Conservation (phyloP, 495 filamentous ascomycete species). For the Oidiodendron maius region DNA sequence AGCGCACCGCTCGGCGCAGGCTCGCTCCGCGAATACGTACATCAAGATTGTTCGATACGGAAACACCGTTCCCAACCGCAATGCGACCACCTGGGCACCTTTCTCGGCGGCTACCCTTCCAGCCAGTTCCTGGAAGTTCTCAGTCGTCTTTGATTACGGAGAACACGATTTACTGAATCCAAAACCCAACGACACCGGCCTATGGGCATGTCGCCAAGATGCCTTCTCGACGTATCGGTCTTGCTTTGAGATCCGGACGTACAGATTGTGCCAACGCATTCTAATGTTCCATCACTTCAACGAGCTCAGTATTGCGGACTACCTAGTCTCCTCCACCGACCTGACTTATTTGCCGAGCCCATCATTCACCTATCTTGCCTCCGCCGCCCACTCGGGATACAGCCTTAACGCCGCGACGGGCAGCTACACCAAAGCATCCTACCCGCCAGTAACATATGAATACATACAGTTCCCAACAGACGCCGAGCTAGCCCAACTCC, state of each 20-base stretch:
- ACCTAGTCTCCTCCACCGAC: slow-evolving; percentile 18
- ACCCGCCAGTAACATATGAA: slow-evolving; percentile 11
- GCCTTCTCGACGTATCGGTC: slow-evolving; percentile 22
- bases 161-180: slow-evolving; percentile 9
- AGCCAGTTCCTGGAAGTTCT: slow-evolving; percentile 25
- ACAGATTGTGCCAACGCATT: slow-evolving; percentile 27
- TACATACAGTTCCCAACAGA: neutral
- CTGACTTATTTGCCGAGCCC: slow-evolving; percentile 13
- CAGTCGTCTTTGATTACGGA: slow-evolving; percentile 31
- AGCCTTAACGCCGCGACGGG: no score
- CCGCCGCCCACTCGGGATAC: neutral
- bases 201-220: slow-evolving; percentile 11
- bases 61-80: slow-evolving; percentile 9
- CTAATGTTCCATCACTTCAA: slow-evolving; percentile 32
- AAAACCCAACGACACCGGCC: neutral
- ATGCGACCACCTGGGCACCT: neutral
- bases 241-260: slow-evolving; percentile 29
- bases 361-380: neutral
- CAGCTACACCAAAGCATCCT: no score
- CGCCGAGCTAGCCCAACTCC: neutral
- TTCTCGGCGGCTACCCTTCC: neutral
- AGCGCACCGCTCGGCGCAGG: neutral
- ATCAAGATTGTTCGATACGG: slow-evolving; percentile 26
- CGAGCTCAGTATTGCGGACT: slow-evolving; percentile 11
- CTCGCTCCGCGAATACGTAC: slow-evolving; percentile 17